phyloP scores from a whole-genome alignment of 805 yeast species.

The Priceomyces castillae region DNA sequence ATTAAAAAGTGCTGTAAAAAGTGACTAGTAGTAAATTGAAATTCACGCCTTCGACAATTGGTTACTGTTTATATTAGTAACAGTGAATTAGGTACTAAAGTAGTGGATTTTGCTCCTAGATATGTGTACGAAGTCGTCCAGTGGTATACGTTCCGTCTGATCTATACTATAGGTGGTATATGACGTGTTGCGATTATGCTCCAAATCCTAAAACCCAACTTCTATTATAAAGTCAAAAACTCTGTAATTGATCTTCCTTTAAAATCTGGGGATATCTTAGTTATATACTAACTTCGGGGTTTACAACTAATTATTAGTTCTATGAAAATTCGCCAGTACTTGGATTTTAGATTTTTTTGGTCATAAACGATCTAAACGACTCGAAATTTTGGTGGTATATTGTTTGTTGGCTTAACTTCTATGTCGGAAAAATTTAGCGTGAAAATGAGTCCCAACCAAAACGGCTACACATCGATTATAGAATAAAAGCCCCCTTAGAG shows the following conservation, averaged over 20 bases:
- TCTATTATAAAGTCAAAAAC: not conserved
- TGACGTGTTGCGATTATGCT: not conserved
- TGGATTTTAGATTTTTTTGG: constrained; percentile 3
- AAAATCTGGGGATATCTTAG: not conserved
- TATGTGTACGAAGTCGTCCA: not conserved
- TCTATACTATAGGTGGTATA: not conserved
- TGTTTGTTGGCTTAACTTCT: constrained; percentile 4
- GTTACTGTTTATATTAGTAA: not conserved
- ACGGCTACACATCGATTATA: no score
- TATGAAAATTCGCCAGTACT: not conserved
- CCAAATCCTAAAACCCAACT: not conserved
- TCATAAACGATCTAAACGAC: constrained; percentile 6
- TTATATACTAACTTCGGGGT: constrained; percentile 2
- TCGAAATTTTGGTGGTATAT: constrained; percentile 1
- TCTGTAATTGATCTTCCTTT: not conserved
- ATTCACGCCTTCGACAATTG: not conserved
- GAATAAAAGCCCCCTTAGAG: no score
- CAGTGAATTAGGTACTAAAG: no score
- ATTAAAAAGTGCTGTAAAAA: not conserved
- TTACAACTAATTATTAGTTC: not conserved
- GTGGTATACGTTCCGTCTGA: not conserved
- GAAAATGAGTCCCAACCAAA: not conserved
- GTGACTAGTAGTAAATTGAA: not conserved
- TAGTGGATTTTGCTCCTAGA: no score
- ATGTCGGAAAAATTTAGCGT: not conserved